Evolutionary conservation across 169 alveolate species (phyloP), one percentile per base, ranked within the genome.

Genomic region (Babesia caballi): DNA sequence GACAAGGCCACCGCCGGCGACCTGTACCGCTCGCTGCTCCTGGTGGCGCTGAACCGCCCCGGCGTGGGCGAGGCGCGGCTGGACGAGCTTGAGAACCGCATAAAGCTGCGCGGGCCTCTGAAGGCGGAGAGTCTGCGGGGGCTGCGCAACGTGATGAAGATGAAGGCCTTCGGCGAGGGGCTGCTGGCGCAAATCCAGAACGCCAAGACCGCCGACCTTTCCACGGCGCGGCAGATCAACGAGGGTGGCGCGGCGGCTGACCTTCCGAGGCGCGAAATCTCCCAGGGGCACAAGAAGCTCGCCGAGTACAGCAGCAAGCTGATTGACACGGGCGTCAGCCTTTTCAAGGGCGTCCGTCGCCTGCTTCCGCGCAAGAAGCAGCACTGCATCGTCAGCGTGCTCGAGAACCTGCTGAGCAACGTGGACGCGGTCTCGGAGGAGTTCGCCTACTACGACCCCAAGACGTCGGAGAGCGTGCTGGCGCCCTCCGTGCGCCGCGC

Each of bases 321-420:
- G 42, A 80, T 88, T 36, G 93, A 84, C 53, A 88, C 88, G 30
- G 93, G 93, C 1, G 76, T 76, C 46, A 75, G 38, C 56, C 14
- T 75, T 0, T 75, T 75, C 47, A 75, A 75, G 72, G 86, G 93
- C 7, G 93, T 83, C 17, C 66, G 82, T 32, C 73, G 74, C 21
- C 32, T 88, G 46, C 71, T 88, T 50, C 90, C 90, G 0, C 83
- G 87, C 51, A 88, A 87, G 84, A 80, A 87, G 72, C 82, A 88
- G 19, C 66, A 83, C 12, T 75, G 82, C 60, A 66, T 91, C 11
- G 93, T 90, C 28, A 84, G 81, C 63, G 41, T 91, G 4, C 81
- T 91, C 40, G 95, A 91, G 80, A 77, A 68, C 57, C 65, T 90
- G 42, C 57, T 91, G 41, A 58, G 61, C 59, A 85, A 84, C 58